Base-by-base conservation (phyloP, 306 rosid species). In the Cucumis cinereus region DNA sequence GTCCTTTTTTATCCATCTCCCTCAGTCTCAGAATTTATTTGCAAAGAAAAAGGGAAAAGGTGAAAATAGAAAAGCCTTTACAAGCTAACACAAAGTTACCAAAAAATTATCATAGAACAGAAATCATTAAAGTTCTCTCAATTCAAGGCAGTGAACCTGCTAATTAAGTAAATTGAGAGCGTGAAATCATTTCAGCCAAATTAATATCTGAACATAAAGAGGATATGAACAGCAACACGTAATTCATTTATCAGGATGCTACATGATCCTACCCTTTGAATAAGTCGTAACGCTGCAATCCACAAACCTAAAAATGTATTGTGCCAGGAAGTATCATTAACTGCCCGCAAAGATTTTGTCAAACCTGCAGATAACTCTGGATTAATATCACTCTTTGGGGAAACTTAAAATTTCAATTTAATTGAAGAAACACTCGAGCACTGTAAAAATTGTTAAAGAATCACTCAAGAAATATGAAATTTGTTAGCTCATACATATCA, bases 221-320 rank as follows among this genome's bases (percentile, higher is more conserved):
- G 22, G 57, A 45, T 47, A 24, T 45, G 12, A 70, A 70, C 38
- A 23, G 40, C 57, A 24, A 69, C 45, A 70, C n/a, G 3, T 45
- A 13, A 26, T 45, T 14, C 62, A 56, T 56, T 36, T 74, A 56
- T 73, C 69, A 57, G 40, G 41, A 4, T 38, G 8, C 49, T 60
- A 76, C 22, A 45, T 17, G 78, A 74, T 84, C 89, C 77, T 86
- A 93, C 97, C 97, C 97, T 91, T 83, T 90, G 98, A 80, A 93
- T 88, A 64, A 91, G 90, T 53, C 96, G 94, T 35, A 93, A 83
- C 33, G 95, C 94, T 81, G 98, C 85, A 82, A 87, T 77, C 98
- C 98, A 93, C 81, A 93, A 79, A 79, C 94, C 94, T 81, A 93
- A 85, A 86, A 93, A 93, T 66, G 97, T 81, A 52, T 79, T 62